Base-by-base conservation (phyloP, 148 eudicot genomes). In the Nepenthes mirabilis region DNA sequence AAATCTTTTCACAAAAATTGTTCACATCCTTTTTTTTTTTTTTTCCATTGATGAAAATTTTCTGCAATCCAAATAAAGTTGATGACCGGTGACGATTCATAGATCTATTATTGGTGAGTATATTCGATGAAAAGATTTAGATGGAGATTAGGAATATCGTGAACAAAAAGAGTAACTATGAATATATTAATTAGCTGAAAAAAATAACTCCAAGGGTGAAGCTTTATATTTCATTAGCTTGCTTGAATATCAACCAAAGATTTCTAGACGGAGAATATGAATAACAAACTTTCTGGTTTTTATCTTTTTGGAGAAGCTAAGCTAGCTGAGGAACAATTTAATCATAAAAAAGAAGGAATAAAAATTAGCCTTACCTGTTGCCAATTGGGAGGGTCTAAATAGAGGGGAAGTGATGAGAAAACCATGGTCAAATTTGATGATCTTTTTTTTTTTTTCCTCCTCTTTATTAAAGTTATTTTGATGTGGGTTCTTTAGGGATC, bases 321-420 rank as follows among this genome's bases (percentile, higher is more conserved):
- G 52, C 37, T 47, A 11, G 61, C 52, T 12, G 56, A 49, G 36
- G 11, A 62, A 55, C 33, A 50, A 60, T 36, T 49, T 57, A 52
- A 33, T 23, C 23, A 47, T 9, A 49, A 5, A 36, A 50, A 56
- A 9, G 63, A 56, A 23, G 23, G 23, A 23, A 23, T 23, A 23
- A 23, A 23, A 23, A 56, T 62, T 40, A 65, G 67, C 5, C 59
- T 55, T 63, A 69, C 80, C 79, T 80, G 88, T 60, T 83, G 84
- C 88, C 84, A 83, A 77, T 83, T 83, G 72, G 81, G 80, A 69
- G 80, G 81, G 75, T 80, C 88, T 73, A 80, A 69, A 80, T 83
- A 83, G 75, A 69, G 62, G 23, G 82, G 80, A 83, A 76, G 65
- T 36, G 88, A 80, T 4, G 58, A 55, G 58, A 52, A 52, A 52